Base-by-base conservation (phyloP, 2,329 filamentous ascomycete species). In the Pestalotiopsis sp. region DNA sequence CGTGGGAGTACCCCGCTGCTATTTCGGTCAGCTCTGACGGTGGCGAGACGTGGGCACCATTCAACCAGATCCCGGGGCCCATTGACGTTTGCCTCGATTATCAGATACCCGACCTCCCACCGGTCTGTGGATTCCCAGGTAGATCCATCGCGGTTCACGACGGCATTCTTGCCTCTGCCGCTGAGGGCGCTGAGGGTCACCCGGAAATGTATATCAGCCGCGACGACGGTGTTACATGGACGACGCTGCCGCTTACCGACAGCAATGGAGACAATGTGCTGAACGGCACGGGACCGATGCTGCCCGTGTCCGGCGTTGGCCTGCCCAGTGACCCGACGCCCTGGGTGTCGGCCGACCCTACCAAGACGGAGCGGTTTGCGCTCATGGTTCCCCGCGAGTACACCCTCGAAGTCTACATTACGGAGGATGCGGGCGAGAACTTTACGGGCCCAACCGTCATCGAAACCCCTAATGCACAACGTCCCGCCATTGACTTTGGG, bases 201-300 rank as follows among this genome's bases (percentile, higher is more conserved):
- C 56, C 56, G 56, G 56, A 58, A 13, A 58, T 58, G 56, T 58
- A 58, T n/a, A 17, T 58, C 56, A 58, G 56, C 56, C 56, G 56
- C 56, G n/a, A 58, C 56, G 56, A 25, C 25, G n/a, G 56, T 12
- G 56, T 58, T 11, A 58, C n/a, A 13, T 58, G 56, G 56, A 58
- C 2, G 56, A 58, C 56, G n/a, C 25, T 58, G 12, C 56, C 56
- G 17, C 2, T 25, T 13, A 58, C 56, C n/a, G 56, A 58, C n/a
- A 25, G 56, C n/a, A 13, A 31, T n/a, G 56, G 56, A 13, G 25
- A 58, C n/a, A 4, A 14, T 31, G 56, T 58, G 4, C 20, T 31
- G 56, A 58, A 58, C 56, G 56, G 56, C 13, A 58, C 56, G n/a
- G n/a, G 56, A 11, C 20, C 56, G 12, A 58, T 58, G 56, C n/a